phyloP scores from a whole-genome alignment of 2,329 filamentous ascomycete genomes.

The Colletotrichum sp. region DNA sequence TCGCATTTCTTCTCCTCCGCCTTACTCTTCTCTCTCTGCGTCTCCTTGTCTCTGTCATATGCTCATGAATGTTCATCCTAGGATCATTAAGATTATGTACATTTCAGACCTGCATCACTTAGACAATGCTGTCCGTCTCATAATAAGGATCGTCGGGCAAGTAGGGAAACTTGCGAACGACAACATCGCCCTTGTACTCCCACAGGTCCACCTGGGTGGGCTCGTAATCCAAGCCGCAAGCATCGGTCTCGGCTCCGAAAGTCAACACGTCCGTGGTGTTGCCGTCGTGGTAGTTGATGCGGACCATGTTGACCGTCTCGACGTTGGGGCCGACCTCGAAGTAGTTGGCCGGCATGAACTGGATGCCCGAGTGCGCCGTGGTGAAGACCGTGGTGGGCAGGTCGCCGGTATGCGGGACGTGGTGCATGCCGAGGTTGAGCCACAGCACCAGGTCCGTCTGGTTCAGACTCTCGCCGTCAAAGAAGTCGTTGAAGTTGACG shows the following conservation, averaged over 20 bases:
- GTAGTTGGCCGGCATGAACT: constrained; percentile 46
- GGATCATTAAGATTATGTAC: background rate
- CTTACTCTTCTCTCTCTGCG: background rate
- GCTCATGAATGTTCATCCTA: constrained; percentile 21
- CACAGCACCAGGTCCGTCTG: constrained; percentile 50
- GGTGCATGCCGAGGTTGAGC: constrained; percentile 61
- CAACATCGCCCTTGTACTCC: constrained; percentile 26
- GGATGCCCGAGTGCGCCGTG: constrained; percentile 43
- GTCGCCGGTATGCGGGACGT: constrained; percentile 56
- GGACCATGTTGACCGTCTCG: constrained; percentile 34
- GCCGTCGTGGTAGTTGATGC: constrained; percentile 40
- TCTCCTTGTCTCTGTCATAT: background rate
- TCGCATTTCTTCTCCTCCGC: background rate
- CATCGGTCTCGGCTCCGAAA: constrained; percentile 35
- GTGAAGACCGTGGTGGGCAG: constrained; percentile 55
- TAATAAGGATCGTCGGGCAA: constrained; percentile 1
- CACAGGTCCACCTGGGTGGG: constrained; percentile 31
- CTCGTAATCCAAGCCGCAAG: constrained; percentile 33
- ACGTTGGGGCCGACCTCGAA: constrained; percentile 31
- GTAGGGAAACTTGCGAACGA: constrained; percentile 16
- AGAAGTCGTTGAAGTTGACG: constrained; percentile 55
- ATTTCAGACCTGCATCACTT: background rate
- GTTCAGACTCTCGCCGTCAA: constrained; percentile 39
- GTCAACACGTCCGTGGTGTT: constrained; percentile 31
- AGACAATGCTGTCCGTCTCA: constrained; percentile 7